Evolutionary conservation across 306 rosid genomes (phyloP).

Genomic region (Rosa rugosa): DNA sequence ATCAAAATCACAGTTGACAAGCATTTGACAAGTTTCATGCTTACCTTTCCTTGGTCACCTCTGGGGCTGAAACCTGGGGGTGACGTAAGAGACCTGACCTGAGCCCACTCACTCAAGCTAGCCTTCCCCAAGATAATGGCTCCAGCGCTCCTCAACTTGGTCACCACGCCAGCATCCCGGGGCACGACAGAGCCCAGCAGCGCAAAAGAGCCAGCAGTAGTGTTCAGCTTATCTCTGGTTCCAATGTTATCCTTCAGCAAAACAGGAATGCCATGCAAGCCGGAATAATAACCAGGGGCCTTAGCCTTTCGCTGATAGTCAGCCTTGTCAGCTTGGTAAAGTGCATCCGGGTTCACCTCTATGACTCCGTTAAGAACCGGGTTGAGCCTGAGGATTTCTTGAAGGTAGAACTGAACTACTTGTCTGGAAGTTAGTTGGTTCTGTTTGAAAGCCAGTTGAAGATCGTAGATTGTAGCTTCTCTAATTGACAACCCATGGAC

Average conservation of each 20-base stretch:
- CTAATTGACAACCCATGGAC: slow-evolving; percentile 17
- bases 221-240: slow-evolving; percentile 60
- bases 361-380: slow-evolving; percentile 42
- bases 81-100: slow-evolving; percentile 27
- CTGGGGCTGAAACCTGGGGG: slow-evolving; percentile 52
- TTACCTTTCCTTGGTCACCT: slow-evolving; percentile 58
- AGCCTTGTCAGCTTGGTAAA: slow-evolving; percentile 43
- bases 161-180: slow-evolving; percentile 45
- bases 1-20: not conserved
- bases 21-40: not conserved
- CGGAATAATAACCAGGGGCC: not conserved
- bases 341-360: slow-evolving; percentile 56
- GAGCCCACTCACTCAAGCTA: slow-evolving; percentile 53
- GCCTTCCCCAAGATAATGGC: slow-evolving; percentile 64
- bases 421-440: slow-evolving; percentile 40
- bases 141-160: slow-evolving; percentile 45
- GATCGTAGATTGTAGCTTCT: slow-evolving; percentile 49
- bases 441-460: slow-evolving; percentile 46
- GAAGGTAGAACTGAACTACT: slow-evolving; percentile 41
- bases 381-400: slow-evolving; percentile 41
- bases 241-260: slow-evolving; percentile 62
- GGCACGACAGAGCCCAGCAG: slow-evolving; percentile 55
- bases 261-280: slow-evolving; percentile 60
- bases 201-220: slow-evolving; percentile 53
- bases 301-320: slow-evolving; percentile 41